Percentiles rank a stretch among this genome's conserved stretches.
phyloP scores from a whole-genome alignment of 2,329 filamentous ascomycete species.

The Westerdykella aurantiaca region DNA sequence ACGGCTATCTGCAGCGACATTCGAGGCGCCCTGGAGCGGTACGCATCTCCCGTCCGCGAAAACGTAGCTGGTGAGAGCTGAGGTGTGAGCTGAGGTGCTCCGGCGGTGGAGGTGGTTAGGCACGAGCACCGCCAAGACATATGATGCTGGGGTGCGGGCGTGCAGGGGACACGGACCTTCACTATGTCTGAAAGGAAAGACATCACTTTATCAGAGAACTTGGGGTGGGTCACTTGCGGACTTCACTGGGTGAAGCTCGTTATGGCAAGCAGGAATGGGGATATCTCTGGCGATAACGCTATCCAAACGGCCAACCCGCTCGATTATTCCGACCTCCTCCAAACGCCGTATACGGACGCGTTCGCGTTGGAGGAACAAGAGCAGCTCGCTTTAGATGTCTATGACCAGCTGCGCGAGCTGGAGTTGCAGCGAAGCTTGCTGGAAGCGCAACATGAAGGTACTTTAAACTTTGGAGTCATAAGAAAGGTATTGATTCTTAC shows the following conservation, averaged over 20 bases:
- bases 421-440: constrained; percentile 67
- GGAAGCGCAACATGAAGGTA: constrained; percentile 37
- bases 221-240: too few relatives aligned
- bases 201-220: constrained; percentile 6
- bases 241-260: too few relatives aligned
- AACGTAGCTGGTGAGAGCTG: too few relatives aligned
- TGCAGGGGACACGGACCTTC: constrained; percentile 18
- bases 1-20: constrained; percentile 91
- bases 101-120: constrained; percentile 10
- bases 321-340: constrained; percentile 34
- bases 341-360: constrained; percentile 42
- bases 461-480: constrained; percentile 1
- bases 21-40: constrained; percentile 36
- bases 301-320: too few relatives aligned
- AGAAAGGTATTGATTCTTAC: not conserved
- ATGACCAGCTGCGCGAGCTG: constrained; percentile 65
- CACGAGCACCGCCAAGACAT: constrained; percentile 21
- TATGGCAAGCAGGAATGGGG: too few relatives aligned
- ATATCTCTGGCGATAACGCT: too few relatives aligned
- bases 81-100: constrained; percentile 8
- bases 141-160: constrained; percentile 20
- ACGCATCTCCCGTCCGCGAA: constrained; percentile 11
- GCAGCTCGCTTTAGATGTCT: constrained; percentile 59
- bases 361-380: constrained; percentile 62
- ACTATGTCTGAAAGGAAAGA: constrained; percentile 13